Base-by-base conservation (phyloP, 2,329 filamentous ascomycete species). In the Didymella keratinophila region DNA sequence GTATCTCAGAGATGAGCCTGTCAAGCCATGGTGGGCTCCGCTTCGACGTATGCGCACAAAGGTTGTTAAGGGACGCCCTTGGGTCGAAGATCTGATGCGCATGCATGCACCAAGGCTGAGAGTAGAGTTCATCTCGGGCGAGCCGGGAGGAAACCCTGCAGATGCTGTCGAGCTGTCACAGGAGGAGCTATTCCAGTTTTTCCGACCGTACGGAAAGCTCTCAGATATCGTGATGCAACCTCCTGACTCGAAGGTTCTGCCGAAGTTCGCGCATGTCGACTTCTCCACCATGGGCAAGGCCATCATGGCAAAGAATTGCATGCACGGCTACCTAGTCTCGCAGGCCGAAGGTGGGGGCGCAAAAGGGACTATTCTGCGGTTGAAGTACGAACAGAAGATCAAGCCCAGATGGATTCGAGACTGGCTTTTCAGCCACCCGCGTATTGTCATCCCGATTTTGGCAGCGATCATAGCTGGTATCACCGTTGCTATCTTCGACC, bases 11-110 rank as follows among this genome's bases (percentile, higher is more conserved):
- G 82, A 92, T 59, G 83, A 88, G 16, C 89, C 89, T 0, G 85
- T 96, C 36, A 91, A 88, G 60, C 93, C 94, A 2, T 96, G 93
- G 91, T 97, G 95, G 81, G 96, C 89, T 66, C 93, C 93, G 0
- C 89, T 97, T 64, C 87, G 88, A 3, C 87, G 84, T 14, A 88
- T 96, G 56, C 84, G 86, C 47, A 88, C 88, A 1, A 88, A 87
- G 23, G 80, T 93, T 7, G 95, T 99, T 2, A 83, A 87, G 54
- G 95, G 95, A 10, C 87, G 88, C 21, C 95, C 95, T 0, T 99
- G 95, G 95, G 84, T 98, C 2, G 95, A 98, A 71, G 95, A 99
- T 73, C 80, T 99, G 27, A 90, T 92, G 66, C 86, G 93, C 7
- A 88, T 93, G 49, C 95, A 95, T 0, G 92, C 88, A 56, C 83